Conservation (phyloP, 257 asterid genomes). For the Solanum verrucosum region DNA sequence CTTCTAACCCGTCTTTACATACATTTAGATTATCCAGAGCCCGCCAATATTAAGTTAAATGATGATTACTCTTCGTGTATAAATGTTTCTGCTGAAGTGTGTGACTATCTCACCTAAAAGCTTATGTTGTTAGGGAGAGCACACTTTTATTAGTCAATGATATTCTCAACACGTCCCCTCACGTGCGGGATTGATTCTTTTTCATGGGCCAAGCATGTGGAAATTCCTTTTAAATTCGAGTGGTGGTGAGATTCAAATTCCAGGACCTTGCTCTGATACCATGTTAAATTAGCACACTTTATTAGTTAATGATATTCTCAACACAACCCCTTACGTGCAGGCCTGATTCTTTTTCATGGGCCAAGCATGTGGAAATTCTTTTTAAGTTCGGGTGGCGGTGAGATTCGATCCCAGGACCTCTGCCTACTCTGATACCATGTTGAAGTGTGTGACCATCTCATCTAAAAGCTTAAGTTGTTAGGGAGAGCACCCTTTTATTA, state of each 20-base stretch:
- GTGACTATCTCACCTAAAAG: neutral
- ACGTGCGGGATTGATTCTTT: neutral
- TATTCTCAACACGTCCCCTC: neutral
- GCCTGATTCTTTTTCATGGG: neutral
- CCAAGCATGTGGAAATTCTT: neutral
- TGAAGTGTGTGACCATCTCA: neutral
- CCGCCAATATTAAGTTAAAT: neutral
- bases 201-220: neutral
- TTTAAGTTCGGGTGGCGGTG: neutral
- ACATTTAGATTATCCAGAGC: neutral
- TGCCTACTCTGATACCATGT: neutral
- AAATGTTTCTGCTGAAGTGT: neutral
- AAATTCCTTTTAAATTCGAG: neutral
- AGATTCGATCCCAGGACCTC: neutral
- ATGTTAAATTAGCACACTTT: no score
- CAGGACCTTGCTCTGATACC: neutral
- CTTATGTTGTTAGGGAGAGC: neutral
- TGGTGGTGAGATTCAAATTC: neutral
- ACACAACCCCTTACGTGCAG: rapidly evolving
- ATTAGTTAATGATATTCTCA: neutral
- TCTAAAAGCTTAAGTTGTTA: neutral
- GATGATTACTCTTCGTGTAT: neutral
- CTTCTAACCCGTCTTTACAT: neutral
- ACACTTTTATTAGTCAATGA: neutral
- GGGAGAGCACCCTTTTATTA: neutral